phyloP scores from a whole-genome alignment of 2,329 filamentous ascomycete genomes.

The Fusarium caatingaense region DNA sequence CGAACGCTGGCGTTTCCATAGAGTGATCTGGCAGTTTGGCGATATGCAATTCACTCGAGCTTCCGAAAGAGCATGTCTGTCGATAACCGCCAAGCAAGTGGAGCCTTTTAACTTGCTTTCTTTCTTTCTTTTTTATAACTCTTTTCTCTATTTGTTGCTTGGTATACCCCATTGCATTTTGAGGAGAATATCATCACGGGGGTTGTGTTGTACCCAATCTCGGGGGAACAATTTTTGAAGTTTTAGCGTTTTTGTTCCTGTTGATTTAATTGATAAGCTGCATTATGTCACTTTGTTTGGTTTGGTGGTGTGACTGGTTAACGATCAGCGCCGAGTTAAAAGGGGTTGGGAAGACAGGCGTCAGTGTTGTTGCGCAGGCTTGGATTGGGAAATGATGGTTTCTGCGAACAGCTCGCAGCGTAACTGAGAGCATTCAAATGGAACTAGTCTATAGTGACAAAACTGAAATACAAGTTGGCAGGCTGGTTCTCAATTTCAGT shows the following conservation, averaged over 20 bases:
- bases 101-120: slow-evolving; percentile 9
- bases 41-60: slow-evolving; percentile 19
- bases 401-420: neutral
- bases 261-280: slow-evolving; percentile 16
- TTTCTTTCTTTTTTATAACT: neutral
- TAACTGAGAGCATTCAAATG: neutral
- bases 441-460: neutral
- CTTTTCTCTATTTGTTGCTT: slow-evolving; percentile 36
- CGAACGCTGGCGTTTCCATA: slow-evolving; percentile 31
- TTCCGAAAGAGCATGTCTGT: slow-evolving; percentile 8
- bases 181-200: slow-evolving; percentile 31
- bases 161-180: slow-evolving; percentile 44
- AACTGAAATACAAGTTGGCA: neutral
- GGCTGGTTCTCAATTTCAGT: neutral
- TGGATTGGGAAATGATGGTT: neutral
- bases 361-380: neutral
- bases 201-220: slow-evolving; percentile 20
- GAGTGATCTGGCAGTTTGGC: slow-evolving; percentile 19
- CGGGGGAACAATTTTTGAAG: slow-evolving; percentile 13
- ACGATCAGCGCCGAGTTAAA: neutral
- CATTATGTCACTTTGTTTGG: slow-evolving; percentile 18
- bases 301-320: slow-evolving; percentile 1
- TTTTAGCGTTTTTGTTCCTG: slow-evolving; percentile 34
- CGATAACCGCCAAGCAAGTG: slow-evolving; percentile 21
- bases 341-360: neutral